These are phyloP conservation scores for Stereum hirsutum DNA, from an alignment of 1,284 basidiomycete genomes.

Conservation along the genomic window DNA sequence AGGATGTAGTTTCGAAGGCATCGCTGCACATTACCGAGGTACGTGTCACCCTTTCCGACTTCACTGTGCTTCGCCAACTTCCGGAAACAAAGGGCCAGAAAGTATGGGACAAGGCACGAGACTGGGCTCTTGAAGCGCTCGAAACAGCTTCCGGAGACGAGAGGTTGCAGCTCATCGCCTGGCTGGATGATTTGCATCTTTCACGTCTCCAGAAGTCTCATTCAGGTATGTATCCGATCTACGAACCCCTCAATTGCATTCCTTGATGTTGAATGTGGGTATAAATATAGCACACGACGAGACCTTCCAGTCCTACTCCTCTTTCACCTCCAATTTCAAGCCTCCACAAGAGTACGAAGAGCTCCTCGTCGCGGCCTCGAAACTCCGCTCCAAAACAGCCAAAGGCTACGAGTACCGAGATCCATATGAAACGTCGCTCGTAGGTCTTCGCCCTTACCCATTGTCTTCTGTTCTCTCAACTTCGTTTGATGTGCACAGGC, in stretches of 20 bases:
- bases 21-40: slow-evolving; percentile 54
- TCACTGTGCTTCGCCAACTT: slow-evolving; percentile 6
- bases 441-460: slow-evolving; percentile 20
- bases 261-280: slow-evolving; percentile 32
- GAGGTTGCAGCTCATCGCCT: slow-evolving; percentile 36
- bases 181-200: slow-evolving; percentile 42
- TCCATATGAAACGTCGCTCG: slow-evolving; percentile 46
- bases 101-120: slow-evolving; percentile 64
- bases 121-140: slow-evolving; percentile 68
- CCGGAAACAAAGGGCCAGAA: slow-evolving; percentile 56
- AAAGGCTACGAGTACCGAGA: slow-evolving; percentile 59
- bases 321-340: slow-evolving; percentile 74
- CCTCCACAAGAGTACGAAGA: slow-evolving; percentile 70
- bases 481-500: slow-evolving; percentile 29
- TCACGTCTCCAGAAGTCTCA: slow-evolving; percentile 61
- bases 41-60: slow-evolving; percentile 11
- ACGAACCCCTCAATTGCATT: slow-evolving; percentile 62
- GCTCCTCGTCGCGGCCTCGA: slow-evolving; percentile 68
- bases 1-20: slow-evolving; percentile 48
- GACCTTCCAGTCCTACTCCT: slow-evolving; percentile 78
- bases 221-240: slow-evolving; percentile 44
- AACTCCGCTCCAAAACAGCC: slow-evolving; percentile 48
- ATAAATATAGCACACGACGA: slow-evolving; percentile 50
- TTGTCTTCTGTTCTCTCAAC: slow-evolving; percentile 5
- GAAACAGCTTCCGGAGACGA: slow-evolving; percentile 34